Base-by-base conservation (phyloP, 495 filamentous ascomycete genomes). In the Ramalina intermedia region DNA sequence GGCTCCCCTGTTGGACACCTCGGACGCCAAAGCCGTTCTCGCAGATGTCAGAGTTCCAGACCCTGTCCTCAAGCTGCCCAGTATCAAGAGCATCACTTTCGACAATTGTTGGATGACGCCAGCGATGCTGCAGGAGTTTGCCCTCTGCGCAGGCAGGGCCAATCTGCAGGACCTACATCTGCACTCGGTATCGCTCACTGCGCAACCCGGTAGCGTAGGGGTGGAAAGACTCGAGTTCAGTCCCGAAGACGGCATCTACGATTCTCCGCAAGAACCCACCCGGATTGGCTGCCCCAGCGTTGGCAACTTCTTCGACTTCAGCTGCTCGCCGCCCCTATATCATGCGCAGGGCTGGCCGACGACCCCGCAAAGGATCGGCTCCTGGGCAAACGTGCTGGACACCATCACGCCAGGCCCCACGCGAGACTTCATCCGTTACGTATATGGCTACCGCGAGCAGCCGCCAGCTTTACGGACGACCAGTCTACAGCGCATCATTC, bases 91-190 rank as follows among this genome's bases (percentile, higher is more conserved):
- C 35, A 63, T 82, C 9, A 75, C 63, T 4, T 55, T 82, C 35
- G 69, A 68, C 48, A 82, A 79, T 50, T 78, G 75, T 63, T 75
- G 69, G 68, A 53, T 68, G 14, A 57, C 58, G 8, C 70, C 71
- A 12, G 53, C 66, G 26, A 58, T 66, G 2, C 55, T 74, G 35
- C 53, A 57, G n/a, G 45, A 52, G 17, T 58, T 67, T 41, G 51
- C 66, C 16, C 26, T 33, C 2, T 40, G 39, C 0, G 55, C 61
- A 55, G 48, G 46, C 2, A 26, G 54, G 16, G 26, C 46, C 6
- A 45, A 43, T 7, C 57, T 73, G 6, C 50, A 63, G 35, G 61
- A 55, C 4, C 54, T 73, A 11, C 64, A 58, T 5, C 54, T 75
- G 3, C 56, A 71, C 47, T 67, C 69, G 0, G 65, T 75, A 24